These are phyloP conservation scores for Malus sylvestris DNA, from an alignment of 306 rosid genomes.

Conservation along the genomic window DNA sequence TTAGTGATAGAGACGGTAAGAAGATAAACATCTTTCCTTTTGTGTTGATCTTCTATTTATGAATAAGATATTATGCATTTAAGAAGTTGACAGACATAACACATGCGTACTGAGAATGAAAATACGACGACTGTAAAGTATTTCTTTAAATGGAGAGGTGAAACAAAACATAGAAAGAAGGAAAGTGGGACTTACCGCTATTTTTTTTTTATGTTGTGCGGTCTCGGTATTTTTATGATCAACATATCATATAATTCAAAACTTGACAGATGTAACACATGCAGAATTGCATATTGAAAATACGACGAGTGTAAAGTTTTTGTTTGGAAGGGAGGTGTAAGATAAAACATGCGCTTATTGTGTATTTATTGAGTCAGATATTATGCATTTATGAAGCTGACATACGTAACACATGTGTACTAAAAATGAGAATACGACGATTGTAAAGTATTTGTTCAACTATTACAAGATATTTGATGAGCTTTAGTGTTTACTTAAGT, in stretches of 20 bases:
- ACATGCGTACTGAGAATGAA: background rate
- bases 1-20: background rate
- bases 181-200: background rate
- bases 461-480: background rate
- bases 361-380: background rate
- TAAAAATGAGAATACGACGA: background rate
- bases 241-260: background rate
- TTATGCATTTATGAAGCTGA: accelerated
- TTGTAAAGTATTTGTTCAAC: background rate
- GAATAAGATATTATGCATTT: accelerated
- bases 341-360: background rate
- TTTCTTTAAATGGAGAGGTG: background rate
- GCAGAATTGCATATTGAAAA: no score
- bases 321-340: background rate
- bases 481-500: background rate
- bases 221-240: background rate
- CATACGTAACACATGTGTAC: background rate
- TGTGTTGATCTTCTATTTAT: background rate
- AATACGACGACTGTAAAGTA: background rate
- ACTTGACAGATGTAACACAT: background rate
- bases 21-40: background rate
- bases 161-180: background rate
- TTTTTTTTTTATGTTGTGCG: background rate
- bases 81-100: background rate
- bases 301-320: no score